These are phyloP conservation scores for Globomyces pollinis-pini DNA, from an alignment of 192 early-diverging fungal species.

Conservation along the genomic window DNA sequence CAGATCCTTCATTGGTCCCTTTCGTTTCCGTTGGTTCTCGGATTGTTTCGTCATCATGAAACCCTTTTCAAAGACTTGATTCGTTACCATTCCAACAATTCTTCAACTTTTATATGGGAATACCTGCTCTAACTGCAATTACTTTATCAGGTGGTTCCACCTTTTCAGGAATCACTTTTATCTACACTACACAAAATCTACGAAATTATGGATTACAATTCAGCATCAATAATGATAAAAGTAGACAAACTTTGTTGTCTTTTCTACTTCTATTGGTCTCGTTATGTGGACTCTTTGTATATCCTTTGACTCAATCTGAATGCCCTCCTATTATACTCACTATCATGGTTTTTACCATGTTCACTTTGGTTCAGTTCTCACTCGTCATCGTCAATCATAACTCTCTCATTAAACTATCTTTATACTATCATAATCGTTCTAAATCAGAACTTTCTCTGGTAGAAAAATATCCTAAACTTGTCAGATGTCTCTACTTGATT, in stretches of 20 bases:
- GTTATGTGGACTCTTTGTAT: not conserved
- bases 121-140: not conserved
- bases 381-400: constrained; percentile 13
- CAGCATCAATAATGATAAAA: constrained; percentile 1
- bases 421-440: not conserved
- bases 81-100: too few species aligned
- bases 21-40: too few species aligned
- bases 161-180: not conserved
- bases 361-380: not conserved
- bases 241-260: not conserved
- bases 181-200: not conserved
- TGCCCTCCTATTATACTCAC: not conserved
- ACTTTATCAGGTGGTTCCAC: constrained; percentile 1
- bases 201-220: not conserved
- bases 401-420: not conserved
- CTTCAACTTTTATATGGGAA: too few species aligned
- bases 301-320: constrained; percentile 2
- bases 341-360: not conserved
- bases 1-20: too few species aligned
- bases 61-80: too few species aligned
- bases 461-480: too few species aligned
- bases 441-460: not conserved
- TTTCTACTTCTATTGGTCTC: not conserved
- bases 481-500: not conserved
- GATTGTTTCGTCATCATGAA: too few species aligned